These are phyloP conservation scores for Adansonia rubrostipa DNA, from an alignment of 441 rosid species.

Conservation along the genomic window DNA sequence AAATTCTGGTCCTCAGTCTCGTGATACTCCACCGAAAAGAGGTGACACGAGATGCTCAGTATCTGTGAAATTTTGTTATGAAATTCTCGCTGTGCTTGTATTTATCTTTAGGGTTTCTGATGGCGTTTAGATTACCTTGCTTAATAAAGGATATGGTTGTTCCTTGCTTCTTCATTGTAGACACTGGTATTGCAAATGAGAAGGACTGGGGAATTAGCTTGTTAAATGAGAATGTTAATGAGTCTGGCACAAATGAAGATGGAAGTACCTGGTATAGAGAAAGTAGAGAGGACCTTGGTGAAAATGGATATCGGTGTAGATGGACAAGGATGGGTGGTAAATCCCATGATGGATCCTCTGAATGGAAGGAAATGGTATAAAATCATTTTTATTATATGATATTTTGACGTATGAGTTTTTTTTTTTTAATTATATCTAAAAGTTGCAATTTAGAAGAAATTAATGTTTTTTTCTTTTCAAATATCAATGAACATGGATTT, in stretches of 20 bases:
- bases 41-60: constrained; percentile 46
- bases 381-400: constrained; percentile 23
- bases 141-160: constrained; percentile 24
- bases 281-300: constrained; percentile 83
- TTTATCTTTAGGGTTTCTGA: not conserved
- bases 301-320: constrained; percentile 92
- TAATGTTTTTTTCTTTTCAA: not conserved
- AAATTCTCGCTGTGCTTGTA: not conserved
- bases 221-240: constrained; percentile 79
- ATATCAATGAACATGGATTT: not conserved
- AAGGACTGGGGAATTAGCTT: constrained; percentile 93
- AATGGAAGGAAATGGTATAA: constrained; percentile 94
- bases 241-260: constrained; percentile 89
- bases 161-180: constrained; percentile 45
- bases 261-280: constrained; percentile 92
- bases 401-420: constrained; percentile 27
- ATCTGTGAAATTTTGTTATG: not conserved
- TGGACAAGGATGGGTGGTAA: constrained; percentile 97
- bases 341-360: constrained; percentile 75
- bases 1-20: constrained; percentile 87
- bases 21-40: constrained; percentile 92
- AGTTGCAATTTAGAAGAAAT: constrained; percentile 18
- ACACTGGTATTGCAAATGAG: constrained; percentile 97
- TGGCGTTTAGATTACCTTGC: constrained; percentile 7
- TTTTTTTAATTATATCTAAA: not conserved